These are phyloP conservation scores for Magnaporthales sp. DNA, from an alignment of 2,329 filamentous ascomycete species.

Conservation along the genomic window DNA sequence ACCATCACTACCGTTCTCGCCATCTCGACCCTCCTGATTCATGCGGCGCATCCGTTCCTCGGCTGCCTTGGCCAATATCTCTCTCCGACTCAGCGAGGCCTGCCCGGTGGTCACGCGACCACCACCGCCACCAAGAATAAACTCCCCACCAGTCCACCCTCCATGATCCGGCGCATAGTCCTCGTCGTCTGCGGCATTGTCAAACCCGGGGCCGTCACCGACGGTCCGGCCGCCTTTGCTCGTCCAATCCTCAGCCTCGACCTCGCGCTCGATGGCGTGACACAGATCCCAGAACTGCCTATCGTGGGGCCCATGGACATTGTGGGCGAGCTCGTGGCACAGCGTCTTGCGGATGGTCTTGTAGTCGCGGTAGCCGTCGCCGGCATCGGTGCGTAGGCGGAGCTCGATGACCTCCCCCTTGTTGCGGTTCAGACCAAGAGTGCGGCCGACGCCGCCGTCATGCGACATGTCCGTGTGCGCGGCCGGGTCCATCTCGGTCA, in stretches of 20 bases:
- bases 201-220: constrained; percentile 53
- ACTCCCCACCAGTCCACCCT: constrained; percentile 72
- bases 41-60: constrained; percentile 54
- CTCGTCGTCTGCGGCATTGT: constrained; percentile 35
- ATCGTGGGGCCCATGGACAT: constrained; percentile 79
- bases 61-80: constrained; percentile 66
- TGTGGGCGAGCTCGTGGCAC: constrained; percentile 92
- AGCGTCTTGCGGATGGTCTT: constrained; percentile 83
- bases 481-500: constrained; percentile 93
- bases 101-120: constrained; percentile 20
- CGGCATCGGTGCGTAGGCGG: constrained; percentile 81
- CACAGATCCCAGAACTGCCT: constrained; percentile 84
- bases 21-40: constrained; percentile 16
- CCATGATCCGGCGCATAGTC: constrained; percentile 58
- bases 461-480: constrained; percentile 65
- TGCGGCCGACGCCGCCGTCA: constrained; percentile 59
- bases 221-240: constrained; percentile 59
- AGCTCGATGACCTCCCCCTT: constrained; percentile 84
- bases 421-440: constrained; percentile 82
- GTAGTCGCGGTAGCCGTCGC: constrained; percentile 91
- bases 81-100: constrained; percentile 52
- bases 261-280: constrained; percentile 78
- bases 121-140: constrained; percentile 54
- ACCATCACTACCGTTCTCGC: constrained; percentile 5
- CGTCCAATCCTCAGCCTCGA: constrained; percentile 71